Evolutionary conservation across 2,329 filamentous ascomycete genomes (phyloP).

Genomic region (Colletotrichum tamarilloi): DNA sequence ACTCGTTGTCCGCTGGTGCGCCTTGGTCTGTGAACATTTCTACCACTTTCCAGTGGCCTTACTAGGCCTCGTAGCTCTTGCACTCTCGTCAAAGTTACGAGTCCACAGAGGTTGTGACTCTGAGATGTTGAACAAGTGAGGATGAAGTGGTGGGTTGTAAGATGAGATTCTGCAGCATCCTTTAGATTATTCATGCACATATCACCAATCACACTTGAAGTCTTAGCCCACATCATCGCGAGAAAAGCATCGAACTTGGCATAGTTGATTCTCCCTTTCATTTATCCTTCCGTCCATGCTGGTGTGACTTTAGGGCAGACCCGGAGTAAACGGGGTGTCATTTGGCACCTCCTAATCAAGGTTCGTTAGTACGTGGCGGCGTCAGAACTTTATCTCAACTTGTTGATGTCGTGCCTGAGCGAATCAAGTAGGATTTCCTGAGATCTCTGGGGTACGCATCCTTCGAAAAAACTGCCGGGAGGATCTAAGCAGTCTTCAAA

Average conservation of each 20-base stretch:
- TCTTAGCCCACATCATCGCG: too few species aligned
- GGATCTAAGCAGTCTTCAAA: too few species aligned
- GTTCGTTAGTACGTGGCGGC: background rate
- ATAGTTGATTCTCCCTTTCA: too few species aligned
- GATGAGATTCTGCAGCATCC: too few species aligned
- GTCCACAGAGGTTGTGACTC: too few species aligned
- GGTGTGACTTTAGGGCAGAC: background rate
- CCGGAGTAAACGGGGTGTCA: background rate
- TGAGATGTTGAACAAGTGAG: too few species aligned
- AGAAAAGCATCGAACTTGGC: too few species aligned
- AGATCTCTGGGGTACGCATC: background rate
- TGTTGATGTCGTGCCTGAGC: background rate
- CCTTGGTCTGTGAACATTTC: conserved; percentile 24
- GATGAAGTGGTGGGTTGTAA: too few species aligned
- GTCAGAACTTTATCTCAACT: background rate
- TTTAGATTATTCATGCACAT: too few species aligned
- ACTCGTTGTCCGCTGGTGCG: conserved; percentile 38
- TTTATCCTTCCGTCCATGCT: background rate
- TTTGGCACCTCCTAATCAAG: background rate
- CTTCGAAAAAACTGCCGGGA: background rate
- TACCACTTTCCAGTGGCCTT: conserved; percentile 13
- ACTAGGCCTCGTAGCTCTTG: background rate
- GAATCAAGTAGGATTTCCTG: background rate
- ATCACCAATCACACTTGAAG: too few species aligned
- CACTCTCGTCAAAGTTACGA: background rate